Conservation (phyloP, 768 basidiomycete species). For the Agaricus sinodeliciosus region DNA sequence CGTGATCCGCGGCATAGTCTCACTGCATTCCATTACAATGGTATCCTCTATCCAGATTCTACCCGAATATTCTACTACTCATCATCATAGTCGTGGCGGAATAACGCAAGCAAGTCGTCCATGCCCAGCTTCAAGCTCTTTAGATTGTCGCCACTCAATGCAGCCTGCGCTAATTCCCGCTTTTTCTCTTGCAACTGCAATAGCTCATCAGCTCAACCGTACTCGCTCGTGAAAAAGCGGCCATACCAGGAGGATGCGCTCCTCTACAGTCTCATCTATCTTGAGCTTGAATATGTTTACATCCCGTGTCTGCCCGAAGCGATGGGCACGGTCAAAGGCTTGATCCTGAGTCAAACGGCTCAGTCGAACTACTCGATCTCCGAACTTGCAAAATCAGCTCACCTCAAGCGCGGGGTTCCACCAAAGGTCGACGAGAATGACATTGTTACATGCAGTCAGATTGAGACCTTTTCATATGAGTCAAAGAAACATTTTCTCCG, state of each 20-base stretch:
- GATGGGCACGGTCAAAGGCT: slow-evolving; percentile 89
- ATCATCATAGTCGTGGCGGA: slow-evolving; percentile 57
- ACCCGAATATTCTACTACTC: slow-evolving; percentile 15
- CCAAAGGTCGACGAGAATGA: slow-evolving; percentile 91
- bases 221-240: neutral
- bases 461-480: slow-evolving; percentile 58
- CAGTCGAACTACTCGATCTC: neutral
- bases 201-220: slow-evolving; percentile 1
- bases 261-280: slow-evolving; percentile 81
- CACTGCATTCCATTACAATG: slow-evolving; percentile 1
- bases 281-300: slow-evolving; percentile 90
- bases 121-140: slow-evolving; percentile 79
- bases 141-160: slow-evolving; percentile 82
- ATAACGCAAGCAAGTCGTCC: slow-evolving; percentile 80
- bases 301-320: slow-evolving; percentile 79
- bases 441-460: slow-evolving; percentile 89
- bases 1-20: slow-evolving; percentile 11
- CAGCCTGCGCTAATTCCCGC: slow-evolving; percentile 75
- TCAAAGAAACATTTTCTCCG: slow-evolving; percentile 1
- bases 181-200: slow-evolving; percentile 86
- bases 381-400: slow-evolving; percentile 18
- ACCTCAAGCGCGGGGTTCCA: slow-evolving; percentile 90
- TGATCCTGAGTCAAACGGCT: slow-evolving; percentile 52
- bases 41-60: neutral
- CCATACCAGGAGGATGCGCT: slow-evolving; percentile 69